phyloP scores from a whole-genome alignment of 345 rosid genomes.

The Rhodomyrtus tomentosa region DNA sequence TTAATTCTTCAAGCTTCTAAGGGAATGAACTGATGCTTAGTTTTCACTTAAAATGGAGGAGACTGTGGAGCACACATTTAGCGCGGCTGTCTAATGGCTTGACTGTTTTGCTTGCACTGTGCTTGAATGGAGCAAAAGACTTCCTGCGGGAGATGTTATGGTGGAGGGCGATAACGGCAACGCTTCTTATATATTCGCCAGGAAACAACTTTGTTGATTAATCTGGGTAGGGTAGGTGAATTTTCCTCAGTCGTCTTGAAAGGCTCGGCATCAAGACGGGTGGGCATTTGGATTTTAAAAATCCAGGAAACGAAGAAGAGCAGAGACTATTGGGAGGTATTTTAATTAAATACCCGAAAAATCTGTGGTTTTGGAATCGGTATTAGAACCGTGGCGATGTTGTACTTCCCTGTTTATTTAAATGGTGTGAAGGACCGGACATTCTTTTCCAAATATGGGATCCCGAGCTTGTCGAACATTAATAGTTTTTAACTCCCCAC shows the following conservation, averaged over 20 bases:
- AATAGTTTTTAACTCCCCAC: neutral
- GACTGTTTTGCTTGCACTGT: neutral
- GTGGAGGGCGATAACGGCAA: neutral
- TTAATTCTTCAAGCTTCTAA: neutral
- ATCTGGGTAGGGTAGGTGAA: neutral
- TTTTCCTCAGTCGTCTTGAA: neutral
- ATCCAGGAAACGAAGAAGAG: neutral
- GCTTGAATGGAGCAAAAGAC: neutral
- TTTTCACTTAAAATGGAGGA: neutral
- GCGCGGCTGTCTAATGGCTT: neutral
- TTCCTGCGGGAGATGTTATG: neutral
- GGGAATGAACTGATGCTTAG: neutral
- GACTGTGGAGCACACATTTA: neutral
- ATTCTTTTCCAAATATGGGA: neutral
- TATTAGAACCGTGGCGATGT: neutral
- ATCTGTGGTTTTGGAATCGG: neutral
- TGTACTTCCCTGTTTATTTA: neutral
- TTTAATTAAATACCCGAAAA: neutral
- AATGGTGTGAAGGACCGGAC: neutral
- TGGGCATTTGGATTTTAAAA: neutral
- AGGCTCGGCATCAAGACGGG: neutral
- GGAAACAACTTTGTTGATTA: neutral
- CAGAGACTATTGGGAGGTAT: neutral
- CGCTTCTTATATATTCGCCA: neutral
- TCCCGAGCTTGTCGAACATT: neutral